These are phyloP conservation scores for Asterionellopsis glacialis DNA, from an alignment of 108 stramenopile species.

Conservation along the genomic window DNA sequence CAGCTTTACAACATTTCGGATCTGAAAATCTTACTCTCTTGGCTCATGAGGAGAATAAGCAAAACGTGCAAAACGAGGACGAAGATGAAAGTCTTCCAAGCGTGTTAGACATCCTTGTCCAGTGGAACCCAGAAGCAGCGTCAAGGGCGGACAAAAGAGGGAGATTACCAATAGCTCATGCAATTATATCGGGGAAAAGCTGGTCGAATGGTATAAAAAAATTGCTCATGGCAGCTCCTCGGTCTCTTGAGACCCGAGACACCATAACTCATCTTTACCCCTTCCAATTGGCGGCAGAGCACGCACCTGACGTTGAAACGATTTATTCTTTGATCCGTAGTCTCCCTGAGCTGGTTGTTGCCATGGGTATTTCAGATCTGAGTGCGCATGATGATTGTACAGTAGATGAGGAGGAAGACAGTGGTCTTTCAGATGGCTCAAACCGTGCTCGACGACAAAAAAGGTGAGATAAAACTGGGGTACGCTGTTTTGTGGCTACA, in stretches of 20 bases:
- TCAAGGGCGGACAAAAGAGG: neutral
- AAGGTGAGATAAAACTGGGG: too few relatives aligned
- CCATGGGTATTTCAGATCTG: neutral
- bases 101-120: slow-evolving; percentile 2
- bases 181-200: neutral
- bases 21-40: too few relatives aligned
- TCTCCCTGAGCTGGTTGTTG: slow-evolving; percentile 2
- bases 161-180: neutral
- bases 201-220: neutral
- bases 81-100: too few relatives aligned
- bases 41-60: too few relatives aligned
- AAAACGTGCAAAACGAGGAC: too few relatives aligned
- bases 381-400: too few relatives aligned
- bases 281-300: slow-evolving; percentile 34
- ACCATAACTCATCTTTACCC: slow-evolving; percentile 31
- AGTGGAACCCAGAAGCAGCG: slow-evolving; percentile 1
- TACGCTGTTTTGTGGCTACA: too few relatives aligned
- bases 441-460: too few relatives aligned
- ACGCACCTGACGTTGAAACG: slow-evolving; percentile 10
- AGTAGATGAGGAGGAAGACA: too few relatives aligned
- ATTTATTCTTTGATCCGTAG: slow-evolving; percentile 1
- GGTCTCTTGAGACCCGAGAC: slow-evolving; percentile 28
- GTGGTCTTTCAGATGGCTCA: too few relatives aligned
- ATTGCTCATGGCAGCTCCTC: neutral
- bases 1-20: too few relatives aligned